These are phyloP conservation scores for Globisporangium ultimum DNA, from an alignment of 352 stramenopile species.

Conservation along the genomic window DNA sequence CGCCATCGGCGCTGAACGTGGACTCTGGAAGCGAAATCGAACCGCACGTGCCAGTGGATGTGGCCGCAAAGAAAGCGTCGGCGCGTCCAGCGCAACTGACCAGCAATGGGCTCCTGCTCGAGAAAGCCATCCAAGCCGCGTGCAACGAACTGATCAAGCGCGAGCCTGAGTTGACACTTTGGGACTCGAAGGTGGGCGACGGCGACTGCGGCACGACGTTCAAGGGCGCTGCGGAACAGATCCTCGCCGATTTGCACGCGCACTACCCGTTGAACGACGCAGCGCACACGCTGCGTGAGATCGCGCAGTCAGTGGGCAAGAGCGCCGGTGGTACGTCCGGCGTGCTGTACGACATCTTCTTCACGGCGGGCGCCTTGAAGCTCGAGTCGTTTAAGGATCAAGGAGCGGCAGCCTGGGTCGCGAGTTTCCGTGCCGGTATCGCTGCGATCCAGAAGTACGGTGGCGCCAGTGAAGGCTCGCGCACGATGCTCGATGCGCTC, in stretches of 20 bases:
- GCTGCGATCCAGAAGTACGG: slow-evolving; percentile 88
- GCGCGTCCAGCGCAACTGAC: slow-evolving; percentile 42
- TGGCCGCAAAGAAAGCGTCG: slow-evolving; percentile 22
- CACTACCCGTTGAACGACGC: slow-evolving; percentile 67
- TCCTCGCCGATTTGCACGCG: slow-evolving; percentile 61
- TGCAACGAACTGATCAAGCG: slow-evolving; percentile 79
- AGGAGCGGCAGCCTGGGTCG: slow-evolving; percentile 38
- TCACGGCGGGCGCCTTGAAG: slow-evolving; percentile 58
- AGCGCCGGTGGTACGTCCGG: slow-evolving; percentile 94
- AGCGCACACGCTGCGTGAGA: slow-evolving; percentile 45
- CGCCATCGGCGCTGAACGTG: slow-evolving; percentile 26
- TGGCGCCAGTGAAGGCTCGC: slow-evolving; percentile 90
- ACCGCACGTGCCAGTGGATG: slow-evolving; percentile 16
- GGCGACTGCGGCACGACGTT: slow-evolving; percentile 97
- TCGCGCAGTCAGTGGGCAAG: slow-evolving; percentile 59
- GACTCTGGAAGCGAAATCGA: slow-evolving; percentile 28
- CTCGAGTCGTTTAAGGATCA: slow-evolving; percentile 39
- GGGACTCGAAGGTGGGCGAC: slow-evolving; percentile 96
- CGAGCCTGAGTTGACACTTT: slow-evolving; percentile 91
- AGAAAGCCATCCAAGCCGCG: slow-evolving; percentile 65
- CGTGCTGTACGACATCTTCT: slow-evolving; percentile 94
- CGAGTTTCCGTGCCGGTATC: slow-evolving; percentile 73
- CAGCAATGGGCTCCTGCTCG: slow-evolving; percentile 30
- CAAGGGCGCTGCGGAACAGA: slow-evolving; percentile 86
- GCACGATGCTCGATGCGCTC: slow-evolving; percentile 97